Evolutionary conservation across 106 monocot genomes (phyloP).

Genomic region (Posidonia australis): DNA sequence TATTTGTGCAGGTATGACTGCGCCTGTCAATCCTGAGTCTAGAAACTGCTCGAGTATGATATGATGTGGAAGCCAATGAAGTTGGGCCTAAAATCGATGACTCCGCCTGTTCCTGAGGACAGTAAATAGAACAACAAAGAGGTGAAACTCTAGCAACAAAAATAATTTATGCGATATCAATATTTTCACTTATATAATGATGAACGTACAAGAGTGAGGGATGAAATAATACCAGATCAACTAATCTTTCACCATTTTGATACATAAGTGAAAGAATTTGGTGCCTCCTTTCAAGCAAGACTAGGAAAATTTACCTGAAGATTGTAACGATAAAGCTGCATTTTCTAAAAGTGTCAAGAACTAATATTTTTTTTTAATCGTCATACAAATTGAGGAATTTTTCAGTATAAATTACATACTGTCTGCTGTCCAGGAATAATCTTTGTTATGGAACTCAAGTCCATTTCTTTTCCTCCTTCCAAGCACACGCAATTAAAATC

Average conservation of each 20-base stretch:
- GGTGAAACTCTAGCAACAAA: neutral
- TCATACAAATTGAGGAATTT: neutral
- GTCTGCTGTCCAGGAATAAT: conserved; percentile 62
- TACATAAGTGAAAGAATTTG: conserved; percentile 65
- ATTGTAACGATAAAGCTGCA: neutral
- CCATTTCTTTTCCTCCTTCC: conserved; percentile 56
- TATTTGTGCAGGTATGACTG: neutral
- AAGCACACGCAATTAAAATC: conserved; percentile 58
- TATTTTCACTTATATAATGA: conserved; percentile 6
- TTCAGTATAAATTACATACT: conserved; percentile 19
- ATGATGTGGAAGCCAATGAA: conserved; percentile 30
- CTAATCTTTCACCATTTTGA: conserved; percentile 49
- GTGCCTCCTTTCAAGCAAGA: conserved; percentile 40
- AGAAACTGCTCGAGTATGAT: conserved; percentile 22
- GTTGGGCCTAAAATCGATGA: conserved; percentile 59
- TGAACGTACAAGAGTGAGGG: neutral
- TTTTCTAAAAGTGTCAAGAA: neutral
- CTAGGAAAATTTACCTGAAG: conserved; percentile 69
- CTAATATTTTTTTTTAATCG: neutral
- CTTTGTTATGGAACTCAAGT: conserved; percentile 47
- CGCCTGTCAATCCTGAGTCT: conserved; percentile 25
- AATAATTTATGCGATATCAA: conserved; percentile 5
- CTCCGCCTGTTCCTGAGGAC: conserved; percentile 45
- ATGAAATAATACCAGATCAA: conserved; percentile 3
- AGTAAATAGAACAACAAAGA: neutral